Percentiles rank a stretch among this genome's conserved stretches.
Evolutionary conservation across 129 eudicot species (phyloP).

Genomic region (Ambrosia artemisiifolia): DNA sequence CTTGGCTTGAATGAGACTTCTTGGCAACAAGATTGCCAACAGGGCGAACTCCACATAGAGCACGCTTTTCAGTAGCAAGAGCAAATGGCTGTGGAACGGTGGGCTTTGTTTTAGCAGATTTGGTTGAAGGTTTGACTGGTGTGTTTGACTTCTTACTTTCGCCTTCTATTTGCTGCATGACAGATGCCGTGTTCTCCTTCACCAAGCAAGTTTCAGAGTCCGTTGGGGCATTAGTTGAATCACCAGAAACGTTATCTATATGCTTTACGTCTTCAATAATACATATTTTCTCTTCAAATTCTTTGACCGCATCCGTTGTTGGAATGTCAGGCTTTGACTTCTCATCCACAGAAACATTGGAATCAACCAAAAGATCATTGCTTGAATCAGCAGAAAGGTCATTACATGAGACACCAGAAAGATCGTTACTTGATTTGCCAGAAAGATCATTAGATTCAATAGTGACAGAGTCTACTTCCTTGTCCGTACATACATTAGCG

Average conservation of each 20-base stretch:
- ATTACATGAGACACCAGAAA: constrained; percentile 33
- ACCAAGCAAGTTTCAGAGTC: constrained; percentile 29
- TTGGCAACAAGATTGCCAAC: constrained; percentile 37
- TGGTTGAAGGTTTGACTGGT: constrained; percentile 37
- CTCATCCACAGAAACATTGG: constrained; percentile 24
- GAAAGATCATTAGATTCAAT: constrained; percentile 29
- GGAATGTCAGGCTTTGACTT: constrained; percentile 21
- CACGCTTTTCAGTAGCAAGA: constrained; percentile 88
- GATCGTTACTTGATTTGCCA: constrained; percentile 11
- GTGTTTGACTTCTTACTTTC: constrained; percentile 41
- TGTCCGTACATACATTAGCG: constrained; percentile 52
- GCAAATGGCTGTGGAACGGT: constrained; percentile 78
- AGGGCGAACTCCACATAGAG: constrained; percentile 54
- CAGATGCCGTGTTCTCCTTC: constrained; percentile 43
- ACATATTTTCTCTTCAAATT: constrained; percentile 59
- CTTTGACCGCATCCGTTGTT: constrained; percentile 42
- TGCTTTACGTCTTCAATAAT: constrained; percentile 30
- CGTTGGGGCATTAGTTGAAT: constrained; percentile 23
- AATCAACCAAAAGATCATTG: constrained; percentile 9
- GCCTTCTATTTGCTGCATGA: constrained; percentile 33
- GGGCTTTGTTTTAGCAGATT: constrained; percentile 51
- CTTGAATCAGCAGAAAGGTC: background rate
- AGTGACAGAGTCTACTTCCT: constrained; percentile 52
- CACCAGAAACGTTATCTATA: constrained; percentile 24
- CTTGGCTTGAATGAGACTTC: constrained; percentile 29